phyloP scores from a whole-genome alignment of 768 basidiomycete species.

The Harrya chromipes region DNA sequence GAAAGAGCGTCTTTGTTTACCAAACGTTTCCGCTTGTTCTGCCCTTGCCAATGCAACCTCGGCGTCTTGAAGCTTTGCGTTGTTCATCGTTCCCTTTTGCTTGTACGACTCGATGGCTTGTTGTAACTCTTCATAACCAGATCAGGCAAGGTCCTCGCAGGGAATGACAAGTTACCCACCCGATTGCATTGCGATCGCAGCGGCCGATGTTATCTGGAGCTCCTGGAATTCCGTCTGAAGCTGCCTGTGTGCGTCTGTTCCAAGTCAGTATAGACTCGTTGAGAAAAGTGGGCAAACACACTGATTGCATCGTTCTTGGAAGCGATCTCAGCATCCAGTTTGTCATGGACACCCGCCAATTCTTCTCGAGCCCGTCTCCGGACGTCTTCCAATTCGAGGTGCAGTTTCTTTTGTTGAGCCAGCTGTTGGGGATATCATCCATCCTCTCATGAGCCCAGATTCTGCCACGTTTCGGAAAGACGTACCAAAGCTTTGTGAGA shows the following conservation, averaged over 20 bases:
- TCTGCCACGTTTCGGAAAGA: background rate
- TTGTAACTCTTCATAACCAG: conserved; percentile 47
- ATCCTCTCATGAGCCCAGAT: background rate
- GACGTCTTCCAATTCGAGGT: conserved; percentile 63
- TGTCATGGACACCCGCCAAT: conserved; percentile 49
- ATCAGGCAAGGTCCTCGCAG: background rate
- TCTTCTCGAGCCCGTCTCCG: conserved; percentile 66
- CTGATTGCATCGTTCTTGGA: conserved; percentile 59
- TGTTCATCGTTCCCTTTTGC: conserved; percentile 55
- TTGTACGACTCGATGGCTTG: conserved; percentile 65
- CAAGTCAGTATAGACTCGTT: background rate
- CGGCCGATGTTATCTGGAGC: conserved; percentile 54
- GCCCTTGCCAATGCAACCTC: conserved; percentile 68
- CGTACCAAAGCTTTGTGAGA: conserved; percentile 67
- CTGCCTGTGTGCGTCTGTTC: conserved; percentile 54
- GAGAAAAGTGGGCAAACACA: conserved; percentile 27
- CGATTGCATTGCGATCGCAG: conserved; percentile 57
- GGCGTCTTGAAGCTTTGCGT: conserved; percentile 59
- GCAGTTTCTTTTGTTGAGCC: conserved; percentile 61
- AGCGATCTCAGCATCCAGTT: conserved; percentile 48
- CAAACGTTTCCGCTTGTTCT: conserved; percentile 58
- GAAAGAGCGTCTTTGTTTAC: conserved; percentile 35
- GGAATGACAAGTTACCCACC: conserved; percentile 35
- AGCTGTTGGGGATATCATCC: conserved; percentile 37
- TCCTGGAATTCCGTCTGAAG: conserved; percentile 61